Evolutionary conservation across 192 early-diverging fungal genomes (phyloP).

Genomic region (Oehlia diaphana): DNA sequence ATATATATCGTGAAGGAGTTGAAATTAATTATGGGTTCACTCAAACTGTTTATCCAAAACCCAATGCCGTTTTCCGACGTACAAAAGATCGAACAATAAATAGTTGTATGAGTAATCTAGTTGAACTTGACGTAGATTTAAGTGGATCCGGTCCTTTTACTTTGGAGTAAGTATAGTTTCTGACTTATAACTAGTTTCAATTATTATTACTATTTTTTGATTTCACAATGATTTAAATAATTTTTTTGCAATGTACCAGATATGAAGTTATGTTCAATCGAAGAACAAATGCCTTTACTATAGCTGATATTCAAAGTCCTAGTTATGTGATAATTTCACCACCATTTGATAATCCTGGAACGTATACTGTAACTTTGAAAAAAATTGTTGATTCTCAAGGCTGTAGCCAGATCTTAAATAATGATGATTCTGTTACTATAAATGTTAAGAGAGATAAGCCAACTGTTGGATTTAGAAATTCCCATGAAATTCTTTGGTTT

Average conservation of each 20-base stretch:
- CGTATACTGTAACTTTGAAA: slow-evolving; percentile 41
- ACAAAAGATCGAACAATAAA: slow-evolving; percentile 9
- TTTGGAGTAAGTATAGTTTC: slow-evolving; percentile 31
- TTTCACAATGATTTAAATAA: not conserved
- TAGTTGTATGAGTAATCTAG: slow-evolving; percentile 41
- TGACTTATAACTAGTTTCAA: not conserved
- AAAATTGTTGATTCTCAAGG: slow-evolving; percentile 42
- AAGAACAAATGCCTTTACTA: slow-evolving; percentile 24
- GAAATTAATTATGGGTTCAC: slow-evolving; percentile 27
- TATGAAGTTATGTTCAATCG: slow-evolving; percentile 36
- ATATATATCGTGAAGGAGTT: slow-evolving; percentile 20
- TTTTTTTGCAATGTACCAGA: not conserved
- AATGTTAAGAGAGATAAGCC: slow-evolving; percentile 48
- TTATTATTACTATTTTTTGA: not conserved
- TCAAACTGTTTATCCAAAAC: slow-evolving; percentile 49
- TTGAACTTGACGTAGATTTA: slow-evolving; percentile 38
- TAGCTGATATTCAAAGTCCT: slow-evolving; percentile 31
- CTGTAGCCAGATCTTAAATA: slow-evolving; percentile 39
- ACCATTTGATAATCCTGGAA: slow-evolving; percentile 35
- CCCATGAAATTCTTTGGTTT: slow-evolving; percentile 22
- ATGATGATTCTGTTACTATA: slow-evolving; percentile 37
- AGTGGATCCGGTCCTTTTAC: slow-evolving; percentile 39
- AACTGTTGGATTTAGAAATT: slow-evolving; percentile 39
- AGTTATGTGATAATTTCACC: slow-evolving; percentile 37
- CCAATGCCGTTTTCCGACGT: slow-evolving; percentile 36